These are phyloP conservation scores for Pleurotus sapidus DNA, from an alignment of 768 basidiomycete genomes.

Conservation along the genomic window DNA sequence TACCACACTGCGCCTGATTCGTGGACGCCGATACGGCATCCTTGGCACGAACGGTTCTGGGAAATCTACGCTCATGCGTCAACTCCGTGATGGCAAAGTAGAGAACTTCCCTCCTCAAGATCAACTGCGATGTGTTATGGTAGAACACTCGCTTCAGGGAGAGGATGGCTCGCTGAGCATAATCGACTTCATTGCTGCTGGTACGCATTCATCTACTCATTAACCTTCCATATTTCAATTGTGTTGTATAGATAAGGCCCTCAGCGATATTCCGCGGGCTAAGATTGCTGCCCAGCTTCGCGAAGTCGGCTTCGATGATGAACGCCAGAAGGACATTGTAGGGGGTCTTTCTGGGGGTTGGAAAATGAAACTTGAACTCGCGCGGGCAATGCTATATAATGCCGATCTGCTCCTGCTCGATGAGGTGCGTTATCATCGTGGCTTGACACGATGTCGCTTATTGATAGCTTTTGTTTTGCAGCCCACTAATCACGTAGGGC, in stretches of 20 bases:
- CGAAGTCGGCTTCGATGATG: slow-evolving; percentile 91
- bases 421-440: slow-evolving; percentile 47
- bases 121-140: slow-evolving; percentile 89
- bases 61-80: slow-evolving; percentile 94
- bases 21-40: slow-evolving; percentile 93
- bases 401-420: slow-evolving; percentile 84
- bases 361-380: slow-evolving; percentile 99
- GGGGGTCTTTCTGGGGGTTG: slow-evolving; percentile 94
- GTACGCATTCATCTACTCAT: slow-evolving; percentile 34
- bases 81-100: slow-evolving; percentile 90
- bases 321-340: slow-evolving; percentile 79
- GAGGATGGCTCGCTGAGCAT: slow-evolving; percentile 84
- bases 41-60: slow-evolving; percentile 96
- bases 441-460: slow-evolving; percentile 9
- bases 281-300: slow-evolving; percentile 77
- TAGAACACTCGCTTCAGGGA: slow-evolving; percentile 94
- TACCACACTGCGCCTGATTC: slow-evolving; percentile 84
- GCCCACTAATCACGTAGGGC: slow-evolving; percentile 88
- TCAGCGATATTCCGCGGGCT: slow-evolving; percentile 57
- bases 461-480: slow-evolving; percentile 26
- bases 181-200: slow-evolving; percentile 86
- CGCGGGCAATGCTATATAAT: slow-evolving; percentile 95
- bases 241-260: slow-evolving; percentile 55
- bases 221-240: not conserved
- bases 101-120: slow-evolving; percentile 94